Percentiles rank a stretch among this genome's conserved stretches.
Evolutionary conservation across 371 early-diverging fungal genomes (phyloP).

Genomic region (Gilbertella persicaria): DNA sequence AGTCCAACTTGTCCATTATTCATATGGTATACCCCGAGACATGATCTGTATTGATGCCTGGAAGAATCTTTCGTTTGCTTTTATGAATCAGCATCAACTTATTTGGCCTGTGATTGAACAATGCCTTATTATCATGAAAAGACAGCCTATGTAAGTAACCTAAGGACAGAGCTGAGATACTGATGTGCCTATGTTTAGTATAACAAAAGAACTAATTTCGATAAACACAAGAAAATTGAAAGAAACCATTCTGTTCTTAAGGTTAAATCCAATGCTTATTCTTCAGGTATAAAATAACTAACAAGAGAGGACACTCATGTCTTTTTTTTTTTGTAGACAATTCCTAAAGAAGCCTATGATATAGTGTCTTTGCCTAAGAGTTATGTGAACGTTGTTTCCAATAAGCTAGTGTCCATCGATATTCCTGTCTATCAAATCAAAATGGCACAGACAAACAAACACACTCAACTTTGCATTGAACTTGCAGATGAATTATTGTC

Average conservation of each 20-base stretch:
- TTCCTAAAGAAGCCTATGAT: constrained; percentile 14
- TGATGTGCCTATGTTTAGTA: background rate
- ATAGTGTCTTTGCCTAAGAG: constrained; percentile 7
- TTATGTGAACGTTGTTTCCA: background rate
- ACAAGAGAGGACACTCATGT: background rate
- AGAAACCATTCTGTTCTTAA: constrained; percentile 1
- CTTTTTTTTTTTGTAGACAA: constrained; percentile 3
- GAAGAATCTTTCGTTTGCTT: constrained; percentile 10
- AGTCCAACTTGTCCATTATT: constrained; percentile 5
- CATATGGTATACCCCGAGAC: constrained; percentile 7
- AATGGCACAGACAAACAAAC: background rate
- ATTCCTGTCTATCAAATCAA: background rate
- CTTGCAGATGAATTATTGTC: constrained; percentile 6
- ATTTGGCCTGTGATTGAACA: constrained; percentile 7
- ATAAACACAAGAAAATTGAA: background rate
- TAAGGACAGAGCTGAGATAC: no score
- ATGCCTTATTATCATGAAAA: constrained; percentile 4
- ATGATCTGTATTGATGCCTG: constrained; percentile 8
- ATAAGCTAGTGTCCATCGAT: background rate
- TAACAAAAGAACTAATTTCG: background rate
- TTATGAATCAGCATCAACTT: background rate
- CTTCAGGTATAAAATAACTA: constrained; percentile 17
- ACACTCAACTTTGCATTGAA: constrained; percentile 1
- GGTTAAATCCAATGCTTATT: constrained; percentile 15
- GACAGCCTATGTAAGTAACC: constrained; percentile 8